A percentile compares a stretch with the other conserved stretches of the same genome.
Conservation (phyloP, 2,329 filamentous ascomycete species). For the Zymoseptoria passerinii region DNA sequence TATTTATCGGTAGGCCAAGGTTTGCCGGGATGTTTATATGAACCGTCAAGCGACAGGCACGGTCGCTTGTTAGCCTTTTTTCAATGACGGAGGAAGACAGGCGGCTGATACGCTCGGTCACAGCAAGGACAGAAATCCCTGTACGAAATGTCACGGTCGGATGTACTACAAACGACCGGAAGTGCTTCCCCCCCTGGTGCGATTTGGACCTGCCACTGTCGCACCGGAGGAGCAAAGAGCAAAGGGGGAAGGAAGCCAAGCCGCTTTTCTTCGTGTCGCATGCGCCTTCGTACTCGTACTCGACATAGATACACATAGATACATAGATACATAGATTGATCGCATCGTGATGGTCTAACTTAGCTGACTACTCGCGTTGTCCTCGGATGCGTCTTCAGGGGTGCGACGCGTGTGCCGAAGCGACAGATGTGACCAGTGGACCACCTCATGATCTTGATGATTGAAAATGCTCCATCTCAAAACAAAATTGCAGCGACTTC, state of each 20-base stretch:
- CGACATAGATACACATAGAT: background rate
- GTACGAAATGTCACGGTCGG: background rate
- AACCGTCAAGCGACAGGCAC: background rate
- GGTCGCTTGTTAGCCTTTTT: background rate
- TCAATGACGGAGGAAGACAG: background rate
- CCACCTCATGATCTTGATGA: background rate
- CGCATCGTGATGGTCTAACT: too few species aligned
- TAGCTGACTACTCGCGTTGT: background rate
- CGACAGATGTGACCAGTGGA: background rate
- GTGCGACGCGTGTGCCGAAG: background rate
- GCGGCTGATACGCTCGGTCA: background rate
- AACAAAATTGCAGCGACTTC: too few species aligned
- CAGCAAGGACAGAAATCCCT: too few species aligned
- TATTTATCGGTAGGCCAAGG: background rate
- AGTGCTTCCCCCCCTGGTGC: background rate
- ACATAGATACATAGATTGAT: background rate
- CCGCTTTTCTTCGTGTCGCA: background rate
- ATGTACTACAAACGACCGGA: background rate
- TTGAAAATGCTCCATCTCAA: too few species aligned
- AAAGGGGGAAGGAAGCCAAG: too few species aligned
- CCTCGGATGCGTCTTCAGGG: background rate
- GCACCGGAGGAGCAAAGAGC: background rate
- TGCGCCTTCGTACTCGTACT: background rate
- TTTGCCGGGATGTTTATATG: background rate
- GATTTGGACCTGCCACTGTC: background rate